Percentiles rank a stretch among this genome's conserved stretches.
These are phyloP conservation scores for Neurospora terricola DNA, from an alignment of 495 filamentous ascomycete genomes.

Conservation along the genomic window DNA sequence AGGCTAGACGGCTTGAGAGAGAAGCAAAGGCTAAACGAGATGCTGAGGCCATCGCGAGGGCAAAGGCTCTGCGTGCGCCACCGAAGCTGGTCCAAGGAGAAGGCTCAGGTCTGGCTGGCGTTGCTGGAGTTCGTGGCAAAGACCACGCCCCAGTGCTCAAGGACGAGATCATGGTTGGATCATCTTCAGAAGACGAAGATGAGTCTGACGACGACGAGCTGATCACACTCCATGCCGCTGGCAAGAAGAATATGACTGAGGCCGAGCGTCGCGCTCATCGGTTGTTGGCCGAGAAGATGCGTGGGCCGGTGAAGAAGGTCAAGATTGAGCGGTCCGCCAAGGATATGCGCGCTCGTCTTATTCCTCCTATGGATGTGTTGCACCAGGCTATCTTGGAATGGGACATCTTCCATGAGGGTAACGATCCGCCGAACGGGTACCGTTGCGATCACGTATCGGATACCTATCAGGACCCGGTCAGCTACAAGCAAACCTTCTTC, in stretches of 20 bases:
- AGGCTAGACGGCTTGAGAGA: constrained; percentile 58
- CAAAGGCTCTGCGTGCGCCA: constrained; percentile 49
- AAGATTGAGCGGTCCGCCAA: constrained; percentile 68
- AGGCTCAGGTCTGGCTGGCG: constrained; percentile 65
- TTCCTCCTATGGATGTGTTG: constrained; percentile 76
- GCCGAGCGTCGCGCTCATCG: constrained; percentile 42
- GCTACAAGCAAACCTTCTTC: constrained; percentile 84
- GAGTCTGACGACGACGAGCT: constrained; percentile 45
- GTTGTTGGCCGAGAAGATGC: constrained; percentile 31
- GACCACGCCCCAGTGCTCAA: constrained; percentile 50
- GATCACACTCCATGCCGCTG: constrained; percentile 35
- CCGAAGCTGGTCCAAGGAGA: constrained; percentile 54
- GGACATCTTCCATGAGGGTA: constrained; percentile 84
- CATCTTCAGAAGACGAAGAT: constrained; percentile 65
- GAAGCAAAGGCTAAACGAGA: constrained; percentile 66
- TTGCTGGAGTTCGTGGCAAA: constrained; percentile 66
- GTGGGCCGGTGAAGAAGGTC: constrained; percentile 69
- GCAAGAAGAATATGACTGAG: constrained; percentile 33
- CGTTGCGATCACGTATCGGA: constrained; percentile 67
- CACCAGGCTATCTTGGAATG: constrained; percentile 81
- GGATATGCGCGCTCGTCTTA: constrained; percentile 86
- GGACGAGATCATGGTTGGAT: constrained; percentile 84
- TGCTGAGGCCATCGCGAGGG: constrained; percentile 52
- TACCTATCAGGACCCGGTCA: constrained; percentile 58
- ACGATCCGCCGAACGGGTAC: constrained; percentile 66